A percentile compares a stretch with the other conserved stretches of the same genome.
phyloP scores from a whole-genome alignment of 257 asterid species.

The Solanum ahanhuiri region DNA sequence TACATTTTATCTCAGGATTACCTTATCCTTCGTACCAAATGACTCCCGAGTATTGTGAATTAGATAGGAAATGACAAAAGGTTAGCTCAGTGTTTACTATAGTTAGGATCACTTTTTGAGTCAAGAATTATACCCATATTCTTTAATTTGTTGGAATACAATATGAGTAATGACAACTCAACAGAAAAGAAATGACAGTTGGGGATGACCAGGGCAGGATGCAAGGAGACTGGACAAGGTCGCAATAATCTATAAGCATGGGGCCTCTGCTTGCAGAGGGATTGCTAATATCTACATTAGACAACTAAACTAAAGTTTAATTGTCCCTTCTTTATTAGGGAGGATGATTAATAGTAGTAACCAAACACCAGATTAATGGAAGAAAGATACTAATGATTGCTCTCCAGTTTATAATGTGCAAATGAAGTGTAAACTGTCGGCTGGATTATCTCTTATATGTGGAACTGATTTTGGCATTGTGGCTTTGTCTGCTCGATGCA shows the following conservation, averaged over 20 bases:
- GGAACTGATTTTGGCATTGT: neutral
- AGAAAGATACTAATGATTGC: neutral
- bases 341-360: neutral
- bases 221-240: neutral
- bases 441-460: neutral
- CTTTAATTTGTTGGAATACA: neutral
- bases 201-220: neutral
- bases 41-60: neutral
- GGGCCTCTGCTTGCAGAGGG: neutral
- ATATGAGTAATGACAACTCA: neutral
- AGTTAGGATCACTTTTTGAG: neutral
- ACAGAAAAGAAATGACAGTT: neutral
- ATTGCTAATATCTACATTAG: neutral
- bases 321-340: neutral
- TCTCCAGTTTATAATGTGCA: neutral
- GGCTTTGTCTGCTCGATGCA: neutral
- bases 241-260: neutral
- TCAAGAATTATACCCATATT: neutral
- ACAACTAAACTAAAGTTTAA: neutral
- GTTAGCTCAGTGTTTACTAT: neutral
- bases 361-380: neutral
- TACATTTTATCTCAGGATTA: too few species aligned
- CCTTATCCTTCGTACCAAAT: neutral
- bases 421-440: neutral
- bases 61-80: neutral